phyloP scores from a whole-genome alignment of 1,284 basidiomycete species.

The Moesziomyces sp. region DNA sequence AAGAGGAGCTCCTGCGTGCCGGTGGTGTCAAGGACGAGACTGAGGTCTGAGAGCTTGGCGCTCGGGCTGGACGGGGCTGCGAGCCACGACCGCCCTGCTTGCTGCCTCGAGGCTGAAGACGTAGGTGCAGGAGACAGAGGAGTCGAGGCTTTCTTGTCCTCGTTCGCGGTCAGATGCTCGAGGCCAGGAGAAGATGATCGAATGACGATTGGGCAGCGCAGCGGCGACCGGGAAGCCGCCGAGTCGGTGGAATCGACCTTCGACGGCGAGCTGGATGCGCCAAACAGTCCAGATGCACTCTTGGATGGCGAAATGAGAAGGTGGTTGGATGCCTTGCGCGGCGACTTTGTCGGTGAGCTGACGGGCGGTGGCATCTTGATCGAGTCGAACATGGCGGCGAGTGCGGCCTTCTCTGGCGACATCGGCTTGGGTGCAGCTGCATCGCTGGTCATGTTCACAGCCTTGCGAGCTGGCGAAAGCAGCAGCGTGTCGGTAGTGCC shows the following conservation, averaged over 20 bases:
- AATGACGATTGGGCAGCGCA: slow-evolving; percentile 23
- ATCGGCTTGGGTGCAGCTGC: slow-evolving; percentile 31
- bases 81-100: slow-evolving; percentile 8
- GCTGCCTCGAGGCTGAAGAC: slow-evolving; percentile 5
- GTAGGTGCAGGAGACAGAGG: slow-evolving; percentile 19
- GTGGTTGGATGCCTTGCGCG: slow-evolving; percentile 31
- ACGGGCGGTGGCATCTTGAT: slow-evolving; percentile 41
- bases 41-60: slow-evolving; percentile 36
- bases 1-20: slow-evolving; percentile 31
- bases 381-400: slow-evolving; percentile 46
- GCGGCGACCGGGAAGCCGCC: slow-evolving; percentile 18
- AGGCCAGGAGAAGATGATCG: slow-evolving; percentile 27
- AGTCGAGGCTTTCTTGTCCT: slow-evolving; percentile 15
- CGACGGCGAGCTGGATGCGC: slow-evolving; percentile 9
- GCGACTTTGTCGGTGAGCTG: slow-evolving; percentile 38
- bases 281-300: not conserved
- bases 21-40: slow-evolving; percentile 23
- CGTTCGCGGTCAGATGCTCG: not conserved
- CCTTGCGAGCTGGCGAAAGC: slow-evolving; percentile 18
- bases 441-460: not conserved
- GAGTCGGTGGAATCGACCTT: slow-evolving; percentile 30
- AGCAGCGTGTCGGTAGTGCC: not conserved
- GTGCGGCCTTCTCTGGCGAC: slow-evolving; percentile 43
- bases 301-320: slow-evolving; percentile 16
- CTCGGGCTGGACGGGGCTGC: slow-evolving; percentile 24